A percentile compares a stretch with the other conserved stretches of the same genome.
Evolutionary conservation across 768 basidiomycete species (phyloP).

Genomic region (Gloeophyllum trabeum): DNA sequence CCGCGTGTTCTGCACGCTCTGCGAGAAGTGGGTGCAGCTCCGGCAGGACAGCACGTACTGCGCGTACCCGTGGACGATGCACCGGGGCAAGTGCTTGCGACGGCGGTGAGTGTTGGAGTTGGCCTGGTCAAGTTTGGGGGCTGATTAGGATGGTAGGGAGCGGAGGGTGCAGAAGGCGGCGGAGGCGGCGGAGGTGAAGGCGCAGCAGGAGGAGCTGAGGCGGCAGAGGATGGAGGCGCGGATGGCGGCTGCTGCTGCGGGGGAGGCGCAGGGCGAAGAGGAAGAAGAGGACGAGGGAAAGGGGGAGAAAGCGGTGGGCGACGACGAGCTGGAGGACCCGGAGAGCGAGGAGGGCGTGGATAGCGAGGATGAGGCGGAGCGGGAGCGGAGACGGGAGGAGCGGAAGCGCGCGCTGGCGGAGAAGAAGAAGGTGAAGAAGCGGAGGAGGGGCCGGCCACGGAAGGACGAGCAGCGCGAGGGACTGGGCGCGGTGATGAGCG

Average conservation of each 20-base stretch:
- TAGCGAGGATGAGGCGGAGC: conserved; percentile 9
- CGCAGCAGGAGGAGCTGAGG: conserved; percentile 18
- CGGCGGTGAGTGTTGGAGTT: conserved; percentile 39
- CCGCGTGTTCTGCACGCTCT: conserved; percentile 62
- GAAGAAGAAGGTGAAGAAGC: conserved; percentile 11
- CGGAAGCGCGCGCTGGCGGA: conserved; percentile 14
- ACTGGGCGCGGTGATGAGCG: conserved; percentile 7
- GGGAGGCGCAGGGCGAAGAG: conserved; percentile 16
- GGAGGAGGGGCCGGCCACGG: conserved; percentile 2
- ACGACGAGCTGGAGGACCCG: conserved; percentile 24
- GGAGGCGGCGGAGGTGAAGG: conserved; percentile 36
- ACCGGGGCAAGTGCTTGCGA: conserved; percentile 65
- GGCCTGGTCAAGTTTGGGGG: conserved; percentile 1
- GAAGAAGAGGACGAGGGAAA: conserved; percentile 11
- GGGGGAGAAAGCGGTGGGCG: conserved; percentile 25
- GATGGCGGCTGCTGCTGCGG: conserved; percentile 2
- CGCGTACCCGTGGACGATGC: conserved; percentile 75
- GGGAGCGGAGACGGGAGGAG: conserved; percentile 8
- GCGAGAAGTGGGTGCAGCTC: conserved; percentile 77
- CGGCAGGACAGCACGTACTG: conserved; percentile 71
- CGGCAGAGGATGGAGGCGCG: conserved; percentile 5
- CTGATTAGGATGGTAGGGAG: conserved; percentile 28
- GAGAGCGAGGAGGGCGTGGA: conserved; percentile 25
- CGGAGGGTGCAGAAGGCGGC: conserved; percentile 44
- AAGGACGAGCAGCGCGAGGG: conserved; percentile 7